Conservation (phyloP, 2,329 filamentous ascomycete species). For the Zopfia rhizophila region DNA sequence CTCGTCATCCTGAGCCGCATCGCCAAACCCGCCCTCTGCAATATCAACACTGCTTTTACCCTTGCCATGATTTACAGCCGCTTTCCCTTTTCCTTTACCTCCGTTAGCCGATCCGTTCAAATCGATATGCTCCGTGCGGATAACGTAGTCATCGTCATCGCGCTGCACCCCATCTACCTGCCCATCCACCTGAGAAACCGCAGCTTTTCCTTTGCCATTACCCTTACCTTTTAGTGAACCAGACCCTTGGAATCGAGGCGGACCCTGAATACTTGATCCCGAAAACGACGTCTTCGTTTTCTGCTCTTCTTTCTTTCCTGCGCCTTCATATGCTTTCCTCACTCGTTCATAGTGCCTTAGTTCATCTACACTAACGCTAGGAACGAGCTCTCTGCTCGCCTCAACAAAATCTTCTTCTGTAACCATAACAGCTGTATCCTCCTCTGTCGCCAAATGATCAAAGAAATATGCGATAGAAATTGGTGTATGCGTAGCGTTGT, state of each 20-base stretch:
- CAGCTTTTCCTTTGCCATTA: constrained; percentile 40
- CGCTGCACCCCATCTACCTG: constrained; percentile 18
- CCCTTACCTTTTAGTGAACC: constrained; percentile 36
- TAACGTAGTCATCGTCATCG: constrained; percentile 54
- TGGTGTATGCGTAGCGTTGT: constrained; percentile 64
- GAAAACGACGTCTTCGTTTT: constrained; percentile 43
- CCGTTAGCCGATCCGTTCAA: constrained; percentile 37
- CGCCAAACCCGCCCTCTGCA: constrained; percentile 51
- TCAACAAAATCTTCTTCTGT: constrained; percentile 86
- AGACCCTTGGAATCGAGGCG: constrained; percentile 1
- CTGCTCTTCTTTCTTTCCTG: constrained; percentile 58
- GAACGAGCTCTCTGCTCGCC: constrained; percentile 87
- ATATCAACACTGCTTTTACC: constrained; percentile 48
- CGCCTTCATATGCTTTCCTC: constrained; percentile 81
- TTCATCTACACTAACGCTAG: constrained; percentile 91
- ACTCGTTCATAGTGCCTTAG: constrained; percentile 90
- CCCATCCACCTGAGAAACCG: constrained; percentile 1
- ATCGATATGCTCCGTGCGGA: constrained; percentile 52
- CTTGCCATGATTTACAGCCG: constrained; percentile 45
- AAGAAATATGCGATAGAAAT: constrained; percentile 95
- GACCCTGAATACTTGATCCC: constrained; percentile 3
- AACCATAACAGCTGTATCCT: constrained; percentile 88
- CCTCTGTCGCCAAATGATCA: constrained; percentile 84
- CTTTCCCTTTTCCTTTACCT: constrained; percentile 48
- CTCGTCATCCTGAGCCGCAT: constrained; percentile 53